Base-by-base conservation (phyloP, 352 stramenopile genomes). In the Pythium aristosporum region DNA sequence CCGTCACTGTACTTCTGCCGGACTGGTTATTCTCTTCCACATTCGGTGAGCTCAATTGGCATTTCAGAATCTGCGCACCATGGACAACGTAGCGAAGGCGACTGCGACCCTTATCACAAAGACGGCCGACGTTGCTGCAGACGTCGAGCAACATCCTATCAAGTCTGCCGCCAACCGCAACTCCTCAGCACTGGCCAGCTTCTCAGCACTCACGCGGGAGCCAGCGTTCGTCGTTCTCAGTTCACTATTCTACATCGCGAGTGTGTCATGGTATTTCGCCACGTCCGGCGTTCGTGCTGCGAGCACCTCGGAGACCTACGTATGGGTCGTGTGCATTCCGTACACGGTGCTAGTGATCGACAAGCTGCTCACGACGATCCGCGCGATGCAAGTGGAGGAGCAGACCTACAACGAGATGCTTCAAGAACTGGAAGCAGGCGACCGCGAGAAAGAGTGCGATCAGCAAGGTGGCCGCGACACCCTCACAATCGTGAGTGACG, bases 321-420 rank as follows among this genome's bases (percentile, higher is more conserved):
- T 67, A 5, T 67, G 60, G 50, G 16, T 52, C 23, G n/a, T 67
- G 11, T 67, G 60, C 23, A 48, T 67, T 11, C 60, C 60, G n/a
- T 67, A 67, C 51, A 55, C 51, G 3, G 25, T 32, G 6, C 10
- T 67, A 6, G 61, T 67, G 60, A 55, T 48, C 50, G 18, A 56
- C 21, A 67, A 67, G 60, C 28, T 67, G 3, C 28, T 67, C 41
- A 55, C 8, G 0, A 61, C 43, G 5, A 50, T 67, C 20, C 60
- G 41, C 15, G 18, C 60, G 6, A 67, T 67, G 60, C 49, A 67
- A 49, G 34, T 41, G 2, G 18, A 28, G 13, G 43, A 61, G 12
- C 9, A 56, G 12, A 7, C 41, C 6, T 20, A 41, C n/a, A 11
- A 49, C 20, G 7, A 34, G 20, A 12, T 10, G 0, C 21, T 25